Evolutionary conservation across 148 eudicot species (phyloP), one percentile per base, ranked within the genome.

Genomic region (Spergularia marina): DNA sequence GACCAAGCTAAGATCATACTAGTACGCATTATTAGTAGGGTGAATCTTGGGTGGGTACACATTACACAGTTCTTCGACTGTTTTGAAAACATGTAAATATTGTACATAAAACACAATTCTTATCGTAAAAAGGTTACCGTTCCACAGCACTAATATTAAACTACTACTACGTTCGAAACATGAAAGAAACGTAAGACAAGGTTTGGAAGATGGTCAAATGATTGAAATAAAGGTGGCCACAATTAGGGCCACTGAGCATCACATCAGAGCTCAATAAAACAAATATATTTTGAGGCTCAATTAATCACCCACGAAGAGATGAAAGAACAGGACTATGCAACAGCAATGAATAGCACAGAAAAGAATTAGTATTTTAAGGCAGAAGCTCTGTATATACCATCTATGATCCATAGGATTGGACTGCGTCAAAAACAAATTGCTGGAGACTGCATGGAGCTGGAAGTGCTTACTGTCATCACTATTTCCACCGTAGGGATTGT

Each of bases 401-500:
- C 75, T 44, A 56, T 58, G 62, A 23, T 65, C 56, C 17, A 53
- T 30, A 6, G 49, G 7, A 8, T 41, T 23, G 36, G 21, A 8
- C 57, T 17, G 62, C 51, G 65, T 41, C 60, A 64, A 74, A 17
- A 67, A 61, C 76, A 65, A 70, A 60, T 56, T 55, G 20, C 10
- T 34, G 49, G 39, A 30, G 36, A 30, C 36, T 34, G 49, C 52
- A 54, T 34, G 49, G 14, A 20, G 73, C 17, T 13, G 17, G 23
- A 10, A 39, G 57, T 34, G 23, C 69, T 81, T 4, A 36, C 20
- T 13, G 44, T 70, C 39, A 49, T 44, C 34, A 70, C 79, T 72
- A 91, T 80, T 89, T 91, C 91, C 93, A 89, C 18, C 85, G 78
- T 55, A 94, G 77, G 44, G 97, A 91, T 80, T 94, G 92, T 82